Conservation (phyloP, 192 early-diverging fungal species). For the Backusella sp. region DNA sequence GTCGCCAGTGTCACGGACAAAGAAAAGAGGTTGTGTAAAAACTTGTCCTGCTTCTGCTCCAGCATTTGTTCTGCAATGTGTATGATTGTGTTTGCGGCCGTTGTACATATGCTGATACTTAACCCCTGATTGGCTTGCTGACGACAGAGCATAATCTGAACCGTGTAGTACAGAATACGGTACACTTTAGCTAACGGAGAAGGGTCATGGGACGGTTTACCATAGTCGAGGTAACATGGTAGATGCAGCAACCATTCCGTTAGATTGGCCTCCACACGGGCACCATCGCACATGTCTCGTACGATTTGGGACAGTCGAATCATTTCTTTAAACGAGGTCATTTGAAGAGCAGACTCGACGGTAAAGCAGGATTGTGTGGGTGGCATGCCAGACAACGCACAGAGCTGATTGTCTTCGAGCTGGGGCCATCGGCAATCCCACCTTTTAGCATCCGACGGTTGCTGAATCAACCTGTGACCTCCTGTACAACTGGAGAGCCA, state of each 20-base stretch:
- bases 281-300: conserved; percentile 17
- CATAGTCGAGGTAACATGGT: conserved; percentile 32
- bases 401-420: conserved; percentile 34
- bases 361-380: neutral
- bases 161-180: conserved; percentile 34
- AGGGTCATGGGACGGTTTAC: conserved; percentile 18
- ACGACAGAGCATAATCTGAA: conserved; percentile 28
- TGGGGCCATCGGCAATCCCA: conserved; percentile 30
- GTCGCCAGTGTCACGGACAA: conserved; percentile 4
- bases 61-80: conserved; percentile 41
- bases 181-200: conserved; percentile 25
- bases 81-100: conserved; percentile 33
- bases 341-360: conserved; percentile 18
- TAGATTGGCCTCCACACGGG: conserved; percentile 15
- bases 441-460: neutral
- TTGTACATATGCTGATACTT: conserved; percentile 13
- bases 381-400: neutral
- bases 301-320: conserved; percentile 31
- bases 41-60: neutral
- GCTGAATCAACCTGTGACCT: conserved; percentile 1
- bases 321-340: conserved; percentile 23
- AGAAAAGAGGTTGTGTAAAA: neutral
- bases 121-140: conserved; percentile 6
- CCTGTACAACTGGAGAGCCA: conserved; percentile 21
- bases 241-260: conserved; percentile 34